Evolutionary conservation across 2,329 filamentous ascomycete species (phyloP), one percentile per base, ranked within the genome.

Genomic region (Alternaria burnsii): DNA sequence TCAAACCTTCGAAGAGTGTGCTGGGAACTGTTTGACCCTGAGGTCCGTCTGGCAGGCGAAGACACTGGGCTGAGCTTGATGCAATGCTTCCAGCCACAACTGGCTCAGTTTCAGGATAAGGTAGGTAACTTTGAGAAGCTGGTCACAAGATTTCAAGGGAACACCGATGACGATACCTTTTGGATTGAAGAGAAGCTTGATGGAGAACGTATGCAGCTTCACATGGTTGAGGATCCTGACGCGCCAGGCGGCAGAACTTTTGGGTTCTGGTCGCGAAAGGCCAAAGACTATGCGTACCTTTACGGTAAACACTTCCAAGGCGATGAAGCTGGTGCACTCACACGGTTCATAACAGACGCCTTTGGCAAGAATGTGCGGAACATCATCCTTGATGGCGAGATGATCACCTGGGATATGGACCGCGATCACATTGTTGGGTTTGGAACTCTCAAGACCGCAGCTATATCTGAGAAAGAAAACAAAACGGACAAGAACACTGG

Each of bases 141-240:
- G 86, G 88, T 96, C 1, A 83, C 87, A 18, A 88, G 81, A 44
- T 87, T 90, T 79, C 86, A 87, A 2, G 83, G 86, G 0, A 89
- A 87, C 0, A 86, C 89, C 24, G 88, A 92, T 0, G 89, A 96
- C 53, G 83, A 85, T 0, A 88, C 91, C 9, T 99, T 96, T 73
- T 98, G 94, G 93, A 95, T 98, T 48, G 95, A 99, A 77, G 95
- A 99, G 80, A 99, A 99, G 78, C 83, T 99, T 9, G 95, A 99
- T 69, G 95, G 95, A 1, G 95, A 99, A 79, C 88, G 95, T 26
- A 97, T 99, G 90, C 95, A 99, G 77, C 85, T 99, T 75, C 95
- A 99, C 77, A 94, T 98, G 91, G 79, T 87, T 12, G 84, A 91
- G 58, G 92, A 97, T 67, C 81, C 88, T 4, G 79, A 78, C 1